phyloP scores from a whole-genome alignment of 345 rosid genomes.

The Eucalyptus erythrocorys region DNA sequence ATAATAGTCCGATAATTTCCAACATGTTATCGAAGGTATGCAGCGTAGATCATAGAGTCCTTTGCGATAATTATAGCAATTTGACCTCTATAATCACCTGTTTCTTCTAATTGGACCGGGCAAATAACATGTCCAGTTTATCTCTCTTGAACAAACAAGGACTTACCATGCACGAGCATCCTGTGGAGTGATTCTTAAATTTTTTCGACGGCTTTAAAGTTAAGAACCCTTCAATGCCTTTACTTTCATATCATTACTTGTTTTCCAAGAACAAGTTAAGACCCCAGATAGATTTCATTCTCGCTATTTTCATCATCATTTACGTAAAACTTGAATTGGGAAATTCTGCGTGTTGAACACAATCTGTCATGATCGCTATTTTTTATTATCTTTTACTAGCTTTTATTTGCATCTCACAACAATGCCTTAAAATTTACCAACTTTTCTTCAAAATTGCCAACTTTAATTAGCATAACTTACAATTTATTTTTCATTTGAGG shows the following conservation, averaged over 20 bases:
- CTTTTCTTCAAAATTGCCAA: too few relatives aligned
- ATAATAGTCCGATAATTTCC: background rate
- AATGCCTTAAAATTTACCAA: too few relatives aligned
- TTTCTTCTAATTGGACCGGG: background rate
- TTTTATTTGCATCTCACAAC: too few relatives aligned
- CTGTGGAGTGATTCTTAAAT: background rate
- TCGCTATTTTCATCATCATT: background rate
- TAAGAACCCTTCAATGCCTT: background rate
- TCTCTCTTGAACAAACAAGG: background rate
- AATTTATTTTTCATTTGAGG: too few relatives aligned
- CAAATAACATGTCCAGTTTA: background rate
- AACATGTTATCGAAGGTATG: background rate
- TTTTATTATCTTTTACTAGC: too few relatives aligned
- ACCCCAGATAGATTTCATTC: background rate
- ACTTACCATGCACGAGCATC: background rate
- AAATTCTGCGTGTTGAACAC: background rate
- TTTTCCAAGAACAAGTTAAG: background rate
- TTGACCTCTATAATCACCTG: background rate
- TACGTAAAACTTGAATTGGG: background rate
- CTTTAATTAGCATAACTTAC: too few relatives aligned
- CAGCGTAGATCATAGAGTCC: background rate
- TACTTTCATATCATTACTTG: background rate
- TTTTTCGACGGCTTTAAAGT: background rate
- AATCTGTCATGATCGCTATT: background rate
- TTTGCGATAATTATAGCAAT: background rate